A percentile compares a stretch with the other conserved stretches of the same genome.
phyloP scores from a whole-genome alignment of 129 eudicot species.

The Smallanthus sonchifolius region DNA sequence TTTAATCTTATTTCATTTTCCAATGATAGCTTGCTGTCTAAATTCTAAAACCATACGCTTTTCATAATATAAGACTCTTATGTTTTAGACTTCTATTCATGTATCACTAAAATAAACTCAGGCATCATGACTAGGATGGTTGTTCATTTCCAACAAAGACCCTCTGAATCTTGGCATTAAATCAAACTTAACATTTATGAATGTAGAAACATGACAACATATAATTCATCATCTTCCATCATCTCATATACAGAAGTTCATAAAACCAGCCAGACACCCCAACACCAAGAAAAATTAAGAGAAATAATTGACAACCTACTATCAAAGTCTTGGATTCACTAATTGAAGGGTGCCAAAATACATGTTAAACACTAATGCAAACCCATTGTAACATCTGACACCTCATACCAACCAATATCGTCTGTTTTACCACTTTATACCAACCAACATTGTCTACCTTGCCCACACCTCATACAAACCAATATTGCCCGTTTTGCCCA shows the following conservation, averaged over 20 bases:
- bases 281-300: neutral
- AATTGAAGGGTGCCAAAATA: neutral
- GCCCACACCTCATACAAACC: too few relatives aligned
- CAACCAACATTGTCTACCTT: neutral
- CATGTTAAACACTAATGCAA: neutral
- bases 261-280: neutral
- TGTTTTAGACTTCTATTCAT: neutral
- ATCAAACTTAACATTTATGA: neutral
- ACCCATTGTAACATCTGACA: neutral
- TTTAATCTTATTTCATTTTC: neutral
- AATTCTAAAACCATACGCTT: neutral
- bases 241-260: too few relatives aligned
- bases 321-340: neutral
- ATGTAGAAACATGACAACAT: neutral
- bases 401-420: neutral
- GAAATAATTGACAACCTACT: neutral
- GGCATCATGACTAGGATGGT: neutral
- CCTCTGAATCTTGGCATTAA: neutral
- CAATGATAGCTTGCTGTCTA: neutral
- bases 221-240: neutral
- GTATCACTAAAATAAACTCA: neutral
- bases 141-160: neutral
- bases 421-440: neutral
- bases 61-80: neutral
- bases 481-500: too few relatives aligned